These are phyloP conservation scores for Podaxis sp. DNA, from an alignment of 768 basidiomycete genomes.

Conservation along the genomic window DNA sequence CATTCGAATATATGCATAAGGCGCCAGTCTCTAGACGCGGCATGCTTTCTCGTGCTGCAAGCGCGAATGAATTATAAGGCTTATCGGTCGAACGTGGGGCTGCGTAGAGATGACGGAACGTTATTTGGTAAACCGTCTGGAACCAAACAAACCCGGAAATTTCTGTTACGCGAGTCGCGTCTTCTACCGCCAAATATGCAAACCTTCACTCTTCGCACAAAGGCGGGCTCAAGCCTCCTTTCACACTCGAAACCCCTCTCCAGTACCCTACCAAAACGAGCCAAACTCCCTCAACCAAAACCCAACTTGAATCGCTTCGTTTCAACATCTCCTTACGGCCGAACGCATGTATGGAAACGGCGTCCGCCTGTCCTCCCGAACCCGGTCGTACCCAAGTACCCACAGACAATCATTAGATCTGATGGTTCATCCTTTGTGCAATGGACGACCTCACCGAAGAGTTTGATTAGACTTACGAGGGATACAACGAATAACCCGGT, in stretches of 20 bases:
- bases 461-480: conserved; percentile 73
- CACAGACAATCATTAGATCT: conserved; percentile 80
- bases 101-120: not conserved
- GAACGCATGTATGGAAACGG: conserved; percentile 80
- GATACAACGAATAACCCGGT: conserved; percentile 89
- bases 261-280: not conserved
- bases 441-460: conserved; percentile 86
- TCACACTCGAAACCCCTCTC: not conserved
- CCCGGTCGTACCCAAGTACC: conserved; percentile 83
- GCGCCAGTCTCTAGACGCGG: too few relatives aligned
- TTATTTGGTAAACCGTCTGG: not conserved
- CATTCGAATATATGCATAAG: too few relatives aligned
- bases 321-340: conserved; percentile 80
- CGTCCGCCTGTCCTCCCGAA: conserved; percentile 70
- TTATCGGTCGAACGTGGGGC: not conserved
- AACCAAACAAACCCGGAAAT: conserved; percentile 6
- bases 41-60: too few relatives aligned
- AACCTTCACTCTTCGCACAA: not conserved
- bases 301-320: conserved; percentile 27
- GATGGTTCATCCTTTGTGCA: conserved; percentile 89
- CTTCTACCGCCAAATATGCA: not conserved
- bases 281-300: not conserved
- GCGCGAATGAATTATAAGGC: too few relatives aligned
- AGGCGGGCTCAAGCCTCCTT: conserved; percentile 3
- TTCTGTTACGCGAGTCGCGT: conserved; percentile 3